Evolutionary conservation across 352 stramenopile genomes (phyloP), one percentile per base, ranked within the genome.

Genomic region (Stramenopiles sp.): DNA sequence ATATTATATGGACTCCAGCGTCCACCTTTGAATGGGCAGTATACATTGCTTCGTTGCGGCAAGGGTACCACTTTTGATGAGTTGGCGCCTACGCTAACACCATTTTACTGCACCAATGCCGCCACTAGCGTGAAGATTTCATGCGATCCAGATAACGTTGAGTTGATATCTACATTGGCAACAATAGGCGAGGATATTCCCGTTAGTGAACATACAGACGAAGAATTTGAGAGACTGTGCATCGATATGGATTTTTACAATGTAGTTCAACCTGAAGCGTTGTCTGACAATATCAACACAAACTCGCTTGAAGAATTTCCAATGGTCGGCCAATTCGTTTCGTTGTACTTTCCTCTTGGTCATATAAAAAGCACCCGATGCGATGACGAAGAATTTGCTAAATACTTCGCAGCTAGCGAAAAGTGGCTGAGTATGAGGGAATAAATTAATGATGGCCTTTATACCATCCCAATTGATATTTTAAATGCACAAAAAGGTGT

Each of bases 51-150:
- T 31, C 81, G 84, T 44, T 86, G 82, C 80, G 76, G 76, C 0
- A 27, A 67, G 0, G 44, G 78, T 7, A 82, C 81, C 1, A 82
- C 80, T 25, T 85, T 87, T 25, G 86, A 90, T 67, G 84, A 86
- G 67, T 55, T 89, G 4, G 82, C 85, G 44, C 86, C 87, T 1
- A 84, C 85, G 30, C 84, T 89, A 32, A 78, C 89, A 0, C 32
- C 86, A 14, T 92, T 92, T 80, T 84, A 87, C 80, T 84, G 84
- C 22, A 91, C 88, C 14, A 91, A 89, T 81, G 87, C 88, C 29
- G 80, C 84, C 33, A 83, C 84, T 44, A 85, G 90, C 81, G 81
- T 90, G n/a, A 83, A 86, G 80, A 81, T 89, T 31, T 87, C 81
- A n/a, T 81, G 88, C 7, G 82, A 87, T 71, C 75, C 78, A 7